Conservation (phyloP, 164 flowering plant species). For the Magnolia sinica region DNA sequence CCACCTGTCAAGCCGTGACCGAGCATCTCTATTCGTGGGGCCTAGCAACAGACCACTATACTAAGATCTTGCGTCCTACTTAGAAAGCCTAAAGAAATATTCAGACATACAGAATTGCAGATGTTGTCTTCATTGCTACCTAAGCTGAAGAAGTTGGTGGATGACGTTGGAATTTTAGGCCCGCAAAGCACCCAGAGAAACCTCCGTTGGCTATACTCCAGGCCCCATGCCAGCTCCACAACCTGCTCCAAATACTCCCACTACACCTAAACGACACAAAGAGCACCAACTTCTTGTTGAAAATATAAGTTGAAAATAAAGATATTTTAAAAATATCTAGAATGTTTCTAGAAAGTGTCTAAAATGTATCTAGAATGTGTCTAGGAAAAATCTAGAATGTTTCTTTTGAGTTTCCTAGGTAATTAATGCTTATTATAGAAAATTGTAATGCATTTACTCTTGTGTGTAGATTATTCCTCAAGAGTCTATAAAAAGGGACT, state of each 20-base stretch:
- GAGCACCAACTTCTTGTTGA: slow-evolving; percentile 31
- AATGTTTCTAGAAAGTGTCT: too few relatives aligned
- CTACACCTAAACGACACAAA: slow-evolving; percentile 45
- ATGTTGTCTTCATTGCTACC: slow-evolving; percentile 6
- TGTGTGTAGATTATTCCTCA: too few relatives aligned
- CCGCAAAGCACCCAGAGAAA: slow-evolving; percentile 41
- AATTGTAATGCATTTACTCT: too few relatives aligned
- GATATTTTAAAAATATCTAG: too few relatives aligned
- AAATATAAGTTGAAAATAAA: too few relatives aligned
- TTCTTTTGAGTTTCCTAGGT: too few relatives aligned
- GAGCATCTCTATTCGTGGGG: slow-evolving; percentile 37
- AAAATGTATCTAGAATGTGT: too few relatives aligned
- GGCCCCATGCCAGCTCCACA: slow-evolving; percentile 45
- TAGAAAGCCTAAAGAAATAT: slow-evolving; percentile 41
- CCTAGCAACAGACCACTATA: slow-evolving; percentile 40
- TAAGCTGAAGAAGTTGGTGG: neutral
- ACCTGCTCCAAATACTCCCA: slow-evolving; percentile 37
- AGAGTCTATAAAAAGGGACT: too few relatives aligned
- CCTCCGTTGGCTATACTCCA: slow-evolving; percentile 41
- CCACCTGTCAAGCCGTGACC: slow-evolving; percentile 38
- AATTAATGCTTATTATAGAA: too few relatives aligned
- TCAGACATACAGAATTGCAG: slow-evolving; percentile 5
- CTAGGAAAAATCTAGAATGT: too few relatives aligned
- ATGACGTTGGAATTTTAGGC: slow-evolving; percentile 15
- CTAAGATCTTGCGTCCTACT: slow-evolving; percentile 33